Base-by-base conservation (phyloP, 179 eudicot species). In the Drosera spatulata region DNA sequence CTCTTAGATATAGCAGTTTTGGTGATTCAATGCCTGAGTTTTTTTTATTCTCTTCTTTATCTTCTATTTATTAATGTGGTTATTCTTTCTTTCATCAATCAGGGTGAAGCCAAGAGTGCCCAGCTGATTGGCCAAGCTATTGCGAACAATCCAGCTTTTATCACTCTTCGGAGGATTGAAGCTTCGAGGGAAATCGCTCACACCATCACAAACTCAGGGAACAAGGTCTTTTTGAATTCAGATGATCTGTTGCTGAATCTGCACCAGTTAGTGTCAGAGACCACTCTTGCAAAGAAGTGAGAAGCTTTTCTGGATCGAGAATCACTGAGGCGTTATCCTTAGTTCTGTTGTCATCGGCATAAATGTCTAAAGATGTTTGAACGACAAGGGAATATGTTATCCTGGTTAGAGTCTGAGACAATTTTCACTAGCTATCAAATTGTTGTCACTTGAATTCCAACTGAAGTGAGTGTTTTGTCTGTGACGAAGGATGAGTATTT, bases 21-120 rank as follows among this genome's bases (percentile, higher is more conserved):
- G 33, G 33, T 22, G 33, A 22, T 22, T 22, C 33, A 0, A 22
- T 22, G 33, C 0, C 33, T 22, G 33, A 22, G 33, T 0, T 22
- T 22, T 22, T 22, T 22, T 22, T 22, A 22, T 0, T 22, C 33
- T 22, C 33, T 22, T 22, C 33, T 22, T 22, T 22, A 22, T 22
- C 33, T 22, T 22, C 33, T 22, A 22, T 22, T 22, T 22, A 22
- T 22, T 22, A 22, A 6, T 59, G 53, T 45, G 64, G 7, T 46
- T 22, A 39, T 4, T 14, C 4, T 55, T 10, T 13, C 11, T 59
- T 60, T 13, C 39, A 15, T 4, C 33, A 12, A 13, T 3, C 48
- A 56, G 61, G 80, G 80, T 73, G 80, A 77, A 45, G 80, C 80
- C 53, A 73, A 60, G 75, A 77, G 80, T 69, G 80, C 80, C 15